phyloP scores from a whole-genome alignment of 768 basidiomycete genomes.

The Termitomyces sp. region DNA sequence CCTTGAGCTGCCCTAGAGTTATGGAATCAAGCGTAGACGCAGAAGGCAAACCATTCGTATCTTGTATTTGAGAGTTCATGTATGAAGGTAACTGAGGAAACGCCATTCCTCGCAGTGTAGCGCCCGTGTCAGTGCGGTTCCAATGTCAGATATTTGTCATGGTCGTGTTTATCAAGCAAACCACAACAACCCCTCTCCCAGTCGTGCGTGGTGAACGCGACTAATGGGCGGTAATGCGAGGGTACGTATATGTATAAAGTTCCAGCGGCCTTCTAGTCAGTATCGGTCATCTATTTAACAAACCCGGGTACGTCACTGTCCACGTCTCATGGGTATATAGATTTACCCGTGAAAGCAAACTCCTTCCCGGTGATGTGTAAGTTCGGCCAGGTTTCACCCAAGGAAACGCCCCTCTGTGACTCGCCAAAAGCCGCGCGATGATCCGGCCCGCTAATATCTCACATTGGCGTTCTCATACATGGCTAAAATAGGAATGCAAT shows the following conservation, averaged over 20 bases:
- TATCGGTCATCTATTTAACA: not conserved
- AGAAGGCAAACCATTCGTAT: slow-evolving; percentile 17
- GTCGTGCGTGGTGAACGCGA: not conserved
- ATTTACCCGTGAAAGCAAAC: not conserved
- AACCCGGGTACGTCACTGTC: not conserved
- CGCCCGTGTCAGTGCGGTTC: not conserved
- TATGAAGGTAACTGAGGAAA: slow-evolving; percentile 23
- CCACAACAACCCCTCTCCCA: not conserved
- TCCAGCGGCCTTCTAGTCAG: no score
- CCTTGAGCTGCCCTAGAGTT: slow-evolving; percentile 75
- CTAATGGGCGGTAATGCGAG: no score
- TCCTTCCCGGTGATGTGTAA: not conserved
- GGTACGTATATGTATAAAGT: not conserved
- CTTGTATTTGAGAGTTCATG: slow-evolving; percentile 21
- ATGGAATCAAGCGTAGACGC: slow-evolving; percentile 59
- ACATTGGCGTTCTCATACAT: not conserved
- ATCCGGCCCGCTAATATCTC: slow-evolving; percentile 9
- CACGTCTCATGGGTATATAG: not conserved
- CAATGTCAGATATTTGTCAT: not conserved
- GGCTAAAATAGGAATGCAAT: not conserved
- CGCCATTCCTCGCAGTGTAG: slow-evolving; percentile 13
- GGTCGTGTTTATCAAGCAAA: not conserved
- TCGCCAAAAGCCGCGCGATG: not conserved
- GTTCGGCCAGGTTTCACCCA: not conserved
- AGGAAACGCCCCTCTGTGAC: slow-evolving; percentile 2